Conservation (phyloP, 352 stramenopile genomes). For the Globisporangium irregulare region DNA sequence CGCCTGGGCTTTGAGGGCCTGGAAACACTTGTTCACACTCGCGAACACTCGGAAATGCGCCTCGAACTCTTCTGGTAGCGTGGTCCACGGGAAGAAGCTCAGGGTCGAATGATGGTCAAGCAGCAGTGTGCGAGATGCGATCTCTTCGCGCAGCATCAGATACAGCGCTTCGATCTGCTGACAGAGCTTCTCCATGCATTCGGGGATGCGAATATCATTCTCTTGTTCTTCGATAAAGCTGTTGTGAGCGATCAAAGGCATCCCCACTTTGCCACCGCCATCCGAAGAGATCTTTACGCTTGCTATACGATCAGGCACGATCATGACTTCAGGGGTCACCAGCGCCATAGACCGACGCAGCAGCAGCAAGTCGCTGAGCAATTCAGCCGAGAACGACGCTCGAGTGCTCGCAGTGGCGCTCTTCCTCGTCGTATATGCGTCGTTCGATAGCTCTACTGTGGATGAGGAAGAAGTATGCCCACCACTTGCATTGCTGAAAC, state of each 20-base stretch:
- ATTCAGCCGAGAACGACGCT: conserved; percentile 20
- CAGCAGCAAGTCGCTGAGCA: conserved; percentile 29
- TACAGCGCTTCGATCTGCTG: conserved; percentile 8
- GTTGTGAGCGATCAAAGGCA: not conserved
- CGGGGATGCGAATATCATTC: not conserved
- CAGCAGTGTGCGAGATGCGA: not conserved
- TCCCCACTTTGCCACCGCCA: not conserved
- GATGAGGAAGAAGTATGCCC: not conserved
- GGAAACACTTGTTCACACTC: conserved; percentile 6
- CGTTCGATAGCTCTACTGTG: not conserved
- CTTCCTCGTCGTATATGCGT: not conserved
- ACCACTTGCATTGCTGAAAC: not conserved
- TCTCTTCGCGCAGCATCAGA: conserved; percentile 9
- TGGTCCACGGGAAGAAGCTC: conserved; percentile 14
- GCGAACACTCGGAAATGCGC: conserved; percentile 10
- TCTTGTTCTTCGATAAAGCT: not conserved
- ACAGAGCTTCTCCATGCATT: not conserved
- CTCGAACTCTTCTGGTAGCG: conserved; percentile 12
- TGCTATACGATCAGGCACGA: not conserved
- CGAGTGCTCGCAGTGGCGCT: not conserved
- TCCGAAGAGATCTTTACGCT: not conserved
- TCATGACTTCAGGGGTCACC: conserved; percentile 12
- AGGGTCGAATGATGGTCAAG: not conserved
- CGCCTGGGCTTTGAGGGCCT: conserved; percentile 4
- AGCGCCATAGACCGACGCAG: conserved; percentile 15